These are phyloP conservation scores for Nannochloris sp. DNA, from an alignment of 139 green algal species.

Conservation along the genomic window DNA sequence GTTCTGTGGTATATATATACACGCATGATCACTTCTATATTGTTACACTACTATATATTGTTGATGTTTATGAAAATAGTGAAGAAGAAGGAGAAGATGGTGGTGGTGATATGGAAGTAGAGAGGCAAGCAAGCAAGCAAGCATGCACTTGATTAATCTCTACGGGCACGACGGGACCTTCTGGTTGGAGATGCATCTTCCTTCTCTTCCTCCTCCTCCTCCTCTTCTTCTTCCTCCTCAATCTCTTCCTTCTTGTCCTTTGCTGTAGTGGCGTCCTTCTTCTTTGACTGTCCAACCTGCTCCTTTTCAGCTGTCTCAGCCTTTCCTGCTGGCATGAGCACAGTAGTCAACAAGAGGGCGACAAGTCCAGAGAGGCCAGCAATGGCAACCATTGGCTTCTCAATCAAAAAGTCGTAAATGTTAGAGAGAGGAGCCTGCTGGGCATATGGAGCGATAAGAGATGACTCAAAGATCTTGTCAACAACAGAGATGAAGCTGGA, in stretches of 20 bases:
- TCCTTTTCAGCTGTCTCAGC: slow-evolving; percentile 1
- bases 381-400: neutral
- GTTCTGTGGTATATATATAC: no score
- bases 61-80: neutral
- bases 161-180: slow-evolving; percentile 18
- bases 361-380: slow-evolving; percentile 1
- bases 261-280: slow-evolving; percentile 1
- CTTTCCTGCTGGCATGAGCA: slow-evolving; percentile 1
- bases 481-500: neutral
- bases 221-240: slow-evolving; percentile 6
- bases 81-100: neutral
- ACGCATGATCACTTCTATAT: no score
- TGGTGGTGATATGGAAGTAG: no score
- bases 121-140: neutral
- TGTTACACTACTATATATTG: neutral
- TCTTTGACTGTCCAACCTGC: slow-evolving; percentile 11
- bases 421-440: neutral
- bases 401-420: neutral
- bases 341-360: slow-evolving; percentile 1
- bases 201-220: slow-evolving; percentile 22
- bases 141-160: slow-evolving; percentile 12
- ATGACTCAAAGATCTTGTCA: slow-evolving; percentile 1
- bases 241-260: slow-evolving; percentile 4
- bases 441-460: neutral
- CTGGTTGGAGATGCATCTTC: neutral